Evolutionary conservation across 148 eudicot genomes (phyloP).

Genomic region (Arctostaphylos glauca): DNA sequence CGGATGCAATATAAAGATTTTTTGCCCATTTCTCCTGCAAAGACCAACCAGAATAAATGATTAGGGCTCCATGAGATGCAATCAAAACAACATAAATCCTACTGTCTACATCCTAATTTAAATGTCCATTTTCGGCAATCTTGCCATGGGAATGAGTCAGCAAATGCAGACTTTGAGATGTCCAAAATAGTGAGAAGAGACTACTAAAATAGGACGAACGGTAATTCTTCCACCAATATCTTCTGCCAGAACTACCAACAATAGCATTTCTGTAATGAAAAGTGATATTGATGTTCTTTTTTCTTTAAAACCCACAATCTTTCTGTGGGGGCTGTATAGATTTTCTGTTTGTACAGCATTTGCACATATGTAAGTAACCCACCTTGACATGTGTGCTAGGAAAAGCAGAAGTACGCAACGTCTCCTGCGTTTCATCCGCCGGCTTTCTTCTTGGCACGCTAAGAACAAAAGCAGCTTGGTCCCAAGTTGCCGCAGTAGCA

Average conservation of each 20-base stretch:
- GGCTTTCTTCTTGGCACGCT: conserved; percentile 22
- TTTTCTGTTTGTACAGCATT: neutral
- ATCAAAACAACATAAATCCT: neutral
- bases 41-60: neutral
- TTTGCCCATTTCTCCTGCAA: conserved; percentile 74
- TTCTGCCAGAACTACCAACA: neutral
- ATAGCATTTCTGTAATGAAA: neutral
- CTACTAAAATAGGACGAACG: neutral
- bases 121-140: too few relatives aligned
- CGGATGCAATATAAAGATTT: conserved; percentile 60
- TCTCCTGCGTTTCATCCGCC: conserved; percentile 22
- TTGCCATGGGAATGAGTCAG: too few relatives aligned
- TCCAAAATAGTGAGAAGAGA: neutral
- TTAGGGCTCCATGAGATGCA: neutral
- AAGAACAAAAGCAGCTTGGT: conserved; percentile 25
- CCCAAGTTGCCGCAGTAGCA: conserved; percentile 23
- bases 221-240: neutral
- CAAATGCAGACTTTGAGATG: neutral
- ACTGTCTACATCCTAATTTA: neutral
- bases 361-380: neutral
- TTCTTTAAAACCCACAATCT: neutral
- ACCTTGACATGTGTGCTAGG: conserved; percentile 27
- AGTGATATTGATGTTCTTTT: neutral
- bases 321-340: neutral
- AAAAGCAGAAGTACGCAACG: conserved; percentile 21